phyloP scores from a whole-genome alignment of 2,329 filamentous ascomycete species.

The Furcasterigmium sp. region DNA sequence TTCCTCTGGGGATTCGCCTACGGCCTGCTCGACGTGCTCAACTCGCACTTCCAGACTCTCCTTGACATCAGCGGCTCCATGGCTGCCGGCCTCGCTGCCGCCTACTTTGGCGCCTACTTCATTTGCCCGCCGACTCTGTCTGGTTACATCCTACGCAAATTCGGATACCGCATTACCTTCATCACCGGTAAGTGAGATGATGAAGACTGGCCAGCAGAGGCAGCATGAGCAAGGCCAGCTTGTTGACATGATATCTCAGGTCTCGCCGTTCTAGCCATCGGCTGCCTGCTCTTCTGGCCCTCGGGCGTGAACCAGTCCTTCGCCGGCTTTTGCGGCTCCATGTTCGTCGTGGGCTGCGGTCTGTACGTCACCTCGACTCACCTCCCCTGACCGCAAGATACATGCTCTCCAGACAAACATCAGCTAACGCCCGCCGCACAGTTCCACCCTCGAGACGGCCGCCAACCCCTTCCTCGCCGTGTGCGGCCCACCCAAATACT shows the following conservation, averaged over 20 bases:
- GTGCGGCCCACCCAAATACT: constrained; percentile 54
- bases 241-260: constrained; percentile 21
- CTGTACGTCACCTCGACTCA: too few relatives aligned
- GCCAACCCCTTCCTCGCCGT: constrained; percentile 49
- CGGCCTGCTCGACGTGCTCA: constrained; percentile 30
- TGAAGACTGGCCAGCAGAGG: too few relatives aligned
- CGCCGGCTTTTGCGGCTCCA: constrained; percentile 54
- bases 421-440: too few relatives aligned
- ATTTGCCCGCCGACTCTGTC: constrained; percentile 30
- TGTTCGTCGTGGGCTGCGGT: constrained; percentile 36
- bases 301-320: constrained; percentile 49
- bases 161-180: constrained; percentile 63
- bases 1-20: constrained; percentile 45
- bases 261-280: constrained; percentile 48
- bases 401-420: too few relatives aligned
- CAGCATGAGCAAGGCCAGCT: too few relatives aligned
- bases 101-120: constrained; percentile 44
- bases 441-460: constrained; percentile 50
- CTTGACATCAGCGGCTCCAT: constrained; percentile 37
- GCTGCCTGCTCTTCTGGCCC: constrained; percentile 55
- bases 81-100: constrained; percentile 41
- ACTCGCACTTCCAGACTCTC: constrained; percentile 43
- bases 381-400: too few relatives aligned
- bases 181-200: constrained; percentile 40
- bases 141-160: constrained; percentile 54